A percentile compares a stretch with the other conserved stretches of the same genome.
Evolutionary conservation across 345 rosid genomes (phyloP).

Genomic region (Bretschneidera sinensis): DNA sequence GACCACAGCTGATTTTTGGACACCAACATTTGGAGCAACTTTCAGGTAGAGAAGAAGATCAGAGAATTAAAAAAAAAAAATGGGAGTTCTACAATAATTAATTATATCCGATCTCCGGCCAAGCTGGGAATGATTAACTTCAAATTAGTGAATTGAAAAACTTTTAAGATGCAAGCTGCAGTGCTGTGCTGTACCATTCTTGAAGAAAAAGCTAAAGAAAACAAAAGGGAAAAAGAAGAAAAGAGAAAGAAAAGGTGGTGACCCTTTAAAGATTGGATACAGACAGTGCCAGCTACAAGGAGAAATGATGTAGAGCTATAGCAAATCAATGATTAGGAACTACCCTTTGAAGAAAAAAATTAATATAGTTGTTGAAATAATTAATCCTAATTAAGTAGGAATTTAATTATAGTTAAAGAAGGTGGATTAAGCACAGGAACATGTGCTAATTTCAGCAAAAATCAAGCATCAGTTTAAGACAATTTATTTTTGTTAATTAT

Average conservation of each 20-base stretch:
- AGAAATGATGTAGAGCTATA: slow-evolving; percentile 37
- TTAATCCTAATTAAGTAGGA: background rate
- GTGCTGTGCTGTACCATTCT: slow-evolving; percentile 41
- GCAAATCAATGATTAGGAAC: slow-evolving; percentile 36
- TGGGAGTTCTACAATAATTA: background rate
- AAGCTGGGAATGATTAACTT: slow-evolving; percentile 14
- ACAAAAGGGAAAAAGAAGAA: slow-evolving; percentile 9
- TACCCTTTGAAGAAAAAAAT: background rate
- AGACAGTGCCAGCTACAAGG: slow-evolving; percentile 32
- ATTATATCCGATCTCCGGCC: background rate
- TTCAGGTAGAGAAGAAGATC: slow-evolving; percentile 45
- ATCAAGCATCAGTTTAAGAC: slow-evolving; percentile 4
- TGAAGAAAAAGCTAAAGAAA: slow-evolving; percentile 34
- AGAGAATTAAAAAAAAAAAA: too few relatives aligned
- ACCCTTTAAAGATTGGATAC: slow-evolving; percentile 27
- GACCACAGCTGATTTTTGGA: slow-evolving; percentile 63
- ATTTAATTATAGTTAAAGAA: slow-evolving; percentile 13
- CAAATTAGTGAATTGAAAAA: background rate
- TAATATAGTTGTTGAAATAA: background rate
- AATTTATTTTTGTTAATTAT: too few relatives aligned
- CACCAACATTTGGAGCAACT: slow-evolving; percentile 74
- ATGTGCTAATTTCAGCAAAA: slow-evolving; percentile 46
- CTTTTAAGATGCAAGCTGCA: slow-evolving; percentile 25
- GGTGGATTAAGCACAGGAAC: slow-evolving; percentile 34
- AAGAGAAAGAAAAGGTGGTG: slow-evolving; percentile 23